Base-by-base conservation (phyloP, 2,329 filamentous ascomycete genomes). In the Aureobasidium namibiae region DNA sequence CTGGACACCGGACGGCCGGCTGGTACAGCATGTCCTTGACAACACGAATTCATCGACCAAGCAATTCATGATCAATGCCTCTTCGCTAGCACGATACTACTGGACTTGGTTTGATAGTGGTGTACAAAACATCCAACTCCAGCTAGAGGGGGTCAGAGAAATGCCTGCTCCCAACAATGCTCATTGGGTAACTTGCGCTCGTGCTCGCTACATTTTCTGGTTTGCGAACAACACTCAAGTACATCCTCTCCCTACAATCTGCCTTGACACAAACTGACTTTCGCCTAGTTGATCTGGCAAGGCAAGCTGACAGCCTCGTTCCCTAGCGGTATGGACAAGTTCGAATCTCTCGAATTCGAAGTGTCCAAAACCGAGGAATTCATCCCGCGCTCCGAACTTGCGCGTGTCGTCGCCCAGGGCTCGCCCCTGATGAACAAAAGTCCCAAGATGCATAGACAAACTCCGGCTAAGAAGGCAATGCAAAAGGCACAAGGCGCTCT, bases 61-160 rank as follows among this genome's bases (percentile, higher is more conserved):
- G 42, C 62, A 63, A 29, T 63, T 61, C 41, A 59, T 48, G 29
- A 61, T 61, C 24, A 59, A 44, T 21, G 56, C 59, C 14, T 46
- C 91, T 3, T 89, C 89, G 0, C 79, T 99, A 46, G 84, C 92
- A 34, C 85, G 92, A 67, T 97, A 94, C 72, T 96, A 96, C 70
- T 85, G 88, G 67, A 92, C 90, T 0, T 88, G 95, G 67, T 96
- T 94, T 70, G 86, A 87, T 60, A 92, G 90, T 62, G 92, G 91
- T 7, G 86, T 96, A 59, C 87, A 83, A 65, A 89, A 86, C 58
- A 89, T 97, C 66, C 90, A 96, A 70, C 82, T 97, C 69, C 84
- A 91, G 23, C 81, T 95, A 67, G 91, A 95, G 66, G 86, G 84
- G 38, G 76, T 81, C 16, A 76, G 74, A 29, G 83, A 87, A 65